Evolutionary conservation across 2,329 filamentous ascomycete species (phyloP), one percentile per base, ranked within the genome.

Genomic region (Sporothrix pallida): DNA sequence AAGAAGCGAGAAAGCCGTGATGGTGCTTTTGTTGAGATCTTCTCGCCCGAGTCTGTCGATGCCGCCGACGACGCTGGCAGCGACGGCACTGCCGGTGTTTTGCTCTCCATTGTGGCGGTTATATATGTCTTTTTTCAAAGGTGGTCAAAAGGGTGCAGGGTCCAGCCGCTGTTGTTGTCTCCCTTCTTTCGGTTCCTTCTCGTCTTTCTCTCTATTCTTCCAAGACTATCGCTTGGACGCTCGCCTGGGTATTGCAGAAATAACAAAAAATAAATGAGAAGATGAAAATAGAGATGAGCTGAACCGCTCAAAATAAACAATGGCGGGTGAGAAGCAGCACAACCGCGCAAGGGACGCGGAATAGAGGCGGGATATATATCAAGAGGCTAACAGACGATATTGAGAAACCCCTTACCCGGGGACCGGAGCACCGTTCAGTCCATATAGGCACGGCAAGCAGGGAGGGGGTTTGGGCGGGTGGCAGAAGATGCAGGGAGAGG

Each of bases 1-100:
- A 74, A 74, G n/a, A 72, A 70, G 1, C 67, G 31, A 8, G 72
- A 46, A 17, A 71, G 7, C 72, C 48, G 58, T 2, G 72, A 73
- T 2, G 60, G 46, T 2, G 20, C 10, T 68, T 7, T 46, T 31
- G 63, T 17, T 17, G 50, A 7, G 12, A 17, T 7, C 58, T 52
- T 54, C 12, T 72, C 70, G 12, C 23, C 70, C 10, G 58, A 72
- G 5, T 31, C n/a, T 26, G 56, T 52, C 46, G 58, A 71, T 31
- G 42, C 37, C 54, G 54, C 54, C 20, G 69, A 71, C 42, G 69
- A 71, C 31, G 69, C 52, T 31, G 54, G 37, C 52, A 15, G 48
- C 71, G 46, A 20, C 26, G 70, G 44, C 13, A 17, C 3, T 5
- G 58, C 10, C 23, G 20, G 26, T 31, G 54, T 63, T 13, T n/a